Conservation (phyloP, 1,284 basidiomycete genomes). For the Melampsora americana region DNA sequence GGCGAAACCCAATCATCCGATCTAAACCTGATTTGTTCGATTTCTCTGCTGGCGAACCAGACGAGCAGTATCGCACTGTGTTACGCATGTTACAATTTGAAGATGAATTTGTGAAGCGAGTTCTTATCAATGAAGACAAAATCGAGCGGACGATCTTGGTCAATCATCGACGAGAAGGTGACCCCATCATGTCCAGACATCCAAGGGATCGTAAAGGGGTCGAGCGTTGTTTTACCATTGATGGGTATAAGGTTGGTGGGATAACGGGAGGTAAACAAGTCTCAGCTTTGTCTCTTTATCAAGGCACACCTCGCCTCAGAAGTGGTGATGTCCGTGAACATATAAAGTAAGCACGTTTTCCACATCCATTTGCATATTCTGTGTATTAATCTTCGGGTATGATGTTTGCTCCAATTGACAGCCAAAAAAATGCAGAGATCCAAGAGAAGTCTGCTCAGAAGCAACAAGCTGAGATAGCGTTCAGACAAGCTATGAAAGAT, state of each 20-base stretch:
- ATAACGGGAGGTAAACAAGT: constrained; percentile 61
- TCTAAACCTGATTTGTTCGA: constrained; percentile 50
- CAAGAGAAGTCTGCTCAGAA: neutral
- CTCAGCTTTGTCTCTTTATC: constrained; percentile 54
- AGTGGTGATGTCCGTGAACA: constrained; percentile 49
- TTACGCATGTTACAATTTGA: constrained; percentile 49
- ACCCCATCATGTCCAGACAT: constrained; percentile 14
- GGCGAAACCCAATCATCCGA: constrained; percentile 48
- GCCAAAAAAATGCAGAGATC: neutral
- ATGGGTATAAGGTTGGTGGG: constrained; percentile 29
- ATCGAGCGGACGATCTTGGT: constrained; percentile 37
- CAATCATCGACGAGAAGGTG: constrained; percentile 36
- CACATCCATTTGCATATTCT: neutral
- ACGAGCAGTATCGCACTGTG: constrained; percentile 49
- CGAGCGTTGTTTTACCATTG: constrained; percentile 49
- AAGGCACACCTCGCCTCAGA: constrained; percentile 53
- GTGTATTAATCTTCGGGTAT: neutral
- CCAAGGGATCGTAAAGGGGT: constrained; percentile 48
- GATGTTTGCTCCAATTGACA: constrained; percentile 1
- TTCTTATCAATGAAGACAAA: constrained; percentile 36
- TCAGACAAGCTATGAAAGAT: neutral
- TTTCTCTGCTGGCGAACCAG: constrained; percentile 51
- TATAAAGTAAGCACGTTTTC: constrained; percentile 43
- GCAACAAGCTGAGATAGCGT: neutral
- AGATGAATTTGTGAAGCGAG: constrained; percentile 40